Evolutionary conservation across 2,329 filamentous ascomycete genomes (phyloP).

Genomic region (Fusarium veterinarium): DNA sequence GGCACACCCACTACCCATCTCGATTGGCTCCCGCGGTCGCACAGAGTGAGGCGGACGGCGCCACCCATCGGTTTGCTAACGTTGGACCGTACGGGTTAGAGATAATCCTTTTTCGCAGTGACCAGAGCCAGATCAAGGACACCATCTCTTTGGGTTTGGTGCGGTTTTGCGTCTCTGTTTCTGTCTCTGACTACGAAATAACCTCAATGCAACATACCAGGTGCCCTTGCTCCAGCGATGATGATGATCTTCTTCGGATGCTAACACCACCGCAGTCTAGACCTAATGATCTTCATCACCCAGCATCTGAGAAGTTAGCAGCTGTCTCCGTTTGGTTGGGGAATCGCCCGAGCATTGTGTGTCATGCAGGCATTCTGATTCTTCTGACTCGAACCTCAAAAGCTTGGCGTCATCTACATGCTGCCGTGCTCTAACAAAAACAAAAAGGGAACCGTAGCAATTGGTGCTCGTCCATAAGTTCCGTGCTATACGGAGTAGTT

Average conservation of each 20-base stretch:
- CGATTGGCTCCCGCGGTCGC: conserved; percentile 43
- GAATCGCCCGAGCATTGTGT: conserved; percentile 27
- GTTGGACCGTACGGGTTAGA: conserved; percentile 3
- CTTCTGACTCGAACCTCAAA: conserved; percentile 28
- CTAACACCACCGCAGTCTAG: conserved; percentile 26
- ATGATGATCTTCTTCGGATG: conserved; percentile 25
- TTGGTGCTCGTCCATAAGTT: conserved; percentile 12
- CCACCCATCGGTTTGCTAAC: conserved; percentile 17
- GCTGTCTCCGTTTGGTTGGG: conserved; percentile 20
- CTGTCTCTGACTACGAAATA: conserved; percentile 20
- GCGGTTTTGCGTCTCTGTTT: neutral
- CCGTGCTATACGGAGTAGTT: conserved; percentile 7
- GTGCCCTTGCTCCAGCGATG: conserved; percentile 2
- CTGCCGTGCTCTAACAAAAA: conserved; percentile 1
- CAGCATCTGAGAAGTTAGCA: conserved; percentile 10
- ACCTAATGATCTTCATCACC: conserved; percentile 32
- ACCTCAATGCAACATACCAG: conserved; percentile 25
- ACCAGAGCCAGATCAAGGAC: conserved; percentile 7
- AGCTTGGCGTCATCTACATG: conserved; percentile 21
- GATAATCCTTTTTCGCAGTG: conserved; percentile 8
- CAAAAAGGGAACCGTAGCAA: neutral
- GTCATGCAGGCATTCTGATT: conserved; percentile 29
- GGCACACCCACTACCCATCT: conserved; percentile 34
- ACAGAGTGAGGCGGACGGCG: conserved; percentile 45
- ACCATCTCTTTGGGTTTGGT: conserved; percentile 23